A percentile compares a stretch with the other conserved stretches of the same genome.
These are phyloP conservation scores for Paralagenidium karlingii DNA, from an alignment of 352 stramenopile genomes.

Conservation along the genomic window DNA sequence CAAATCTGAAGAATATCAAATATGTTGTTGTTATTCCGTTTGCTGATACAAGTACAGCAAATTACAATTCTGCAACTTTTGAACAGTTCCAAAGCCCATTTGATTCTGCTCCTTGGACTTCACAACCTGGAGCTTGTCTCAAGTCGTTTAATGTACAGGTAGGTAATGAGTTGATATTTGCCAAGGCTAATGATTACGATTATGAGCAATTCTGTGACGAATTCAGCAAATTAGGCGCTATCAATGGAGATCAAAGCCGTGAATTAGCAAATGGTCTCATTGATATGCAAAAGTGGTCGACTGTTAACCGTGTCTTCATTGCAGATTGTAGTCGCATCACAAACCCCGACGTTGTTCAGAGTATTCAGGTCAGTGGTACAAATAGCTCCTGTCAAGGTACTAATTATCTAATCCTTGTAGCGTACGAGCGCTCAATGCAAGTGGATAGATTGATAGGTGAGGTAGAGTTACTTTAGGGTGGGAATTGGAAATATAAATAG, in stretches of 20 bases:
- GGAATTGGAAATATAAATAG: no score
- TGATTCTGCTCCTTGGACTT: constrained; percentile 11
- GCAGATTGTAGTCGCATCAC: no score
- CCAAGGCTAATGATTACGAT: constrained; percentile 10
- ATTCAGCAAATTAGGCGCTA: constrained; percentile 7
- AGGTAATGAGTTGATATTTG: constrained; percentile 15
- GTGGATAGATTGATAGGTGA: no score
- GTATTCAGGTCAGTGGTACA: no score
- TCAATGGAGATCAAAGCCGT: constrained; percentile 11
- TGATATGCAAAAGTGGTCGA: constrained; percentile 7
- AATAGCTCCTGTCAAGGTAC: no score
- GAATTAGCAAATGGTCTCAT: constrained; percentile 10
- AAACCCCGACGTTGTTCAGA: no score
- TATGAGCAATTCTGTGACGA: constrained; percentile 8
- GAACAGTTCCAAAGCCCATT: constrained; percentile 11
- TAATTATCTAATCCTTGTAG: no score
- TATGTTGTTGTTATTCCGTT: constrained; percentile 8
- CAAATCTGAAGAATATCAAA: constrained; percentile 9
- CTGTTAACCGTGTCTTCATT: constrained; percentile 6
- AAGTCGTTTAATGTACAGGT: constrained; percentile 9
- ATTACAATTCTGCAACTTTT: constrained; percentile 1
- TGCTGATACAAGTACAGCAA: constrained; percentile 4
- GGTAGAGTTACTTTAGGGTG: no score
- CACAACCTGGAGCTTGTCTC: constrained; percentile 5
- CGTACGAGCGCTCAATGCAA: no score